These are phyloP conservation scores for Ogataea saltuana DNA, from an alignment of 805 yeast species.

Conservation along the genomic window DNA sequence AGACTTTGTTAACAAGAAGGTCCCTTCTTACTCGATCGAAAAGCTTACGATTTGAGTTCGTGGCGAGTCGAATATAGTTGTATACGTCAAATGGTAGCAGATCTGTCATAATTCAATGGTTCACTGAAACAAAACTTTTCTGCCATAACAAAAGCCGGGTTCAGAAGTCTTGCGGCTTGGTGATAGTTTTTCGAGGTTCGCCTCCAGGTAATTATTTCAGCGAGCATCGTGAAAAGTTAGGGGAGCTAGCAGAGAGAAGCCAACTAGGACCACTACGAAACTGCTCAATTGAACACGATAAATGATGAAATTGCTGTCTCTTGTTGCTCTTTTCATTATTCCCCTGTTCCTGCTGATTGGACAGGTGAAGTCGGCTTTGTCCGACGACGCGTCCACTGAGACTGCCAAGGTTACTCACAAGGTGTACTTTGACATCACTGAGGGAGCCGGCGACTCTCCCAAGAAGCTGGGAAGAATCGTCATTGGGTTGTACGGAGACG, in stretches of 20 bases:
- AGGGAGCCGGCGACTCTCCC: conserved; percentile 71
- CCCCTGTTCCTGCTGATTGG: conserved; percentile 22
- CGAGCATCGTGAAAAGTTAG: no score
- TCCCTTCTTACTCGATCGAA: conserved; percentile 59
- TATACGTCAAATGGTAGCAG: not conserved
- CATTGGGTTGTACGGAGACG: conserved; percentile 84
- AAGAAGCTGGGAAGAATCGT: conserved; percentile 76
- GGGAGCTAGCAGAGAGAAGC: no score
- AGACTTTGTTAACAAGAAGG: conserved; percentile 40
- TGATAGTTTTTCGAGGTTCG: not conserved
- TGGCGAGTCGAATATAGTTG: not conserved
- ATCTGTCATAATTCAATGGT: conserved; percentile 7
- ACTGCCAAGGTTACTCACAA: conserved; percentile 67
- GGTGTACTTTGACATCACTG: conserved; percentile 83
- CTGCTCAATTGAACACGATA: not conserved
- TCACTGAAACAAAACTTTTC: no score
- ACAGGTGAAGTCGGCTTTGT: conserved; percentile 20
- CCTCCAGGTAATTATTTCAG: not conserved
- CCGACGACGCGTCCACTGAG: conserved; percentile 27
- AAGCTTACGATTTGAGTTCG: conserved; percentile 39
- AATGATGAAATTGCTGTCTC: conserved; percentile 29
- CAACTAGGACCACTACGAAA: no score
- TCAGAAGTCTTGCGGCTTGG: not conserved
- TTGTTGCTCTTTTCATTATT: conserved; percentile 20
- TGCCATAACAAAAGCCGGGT: conserved; percentile 6